phyloP scores from a whole-genome alignment of 2,329 filamentous ascomycete species.

The Aspergillus pseudoglaucus region DNA sequence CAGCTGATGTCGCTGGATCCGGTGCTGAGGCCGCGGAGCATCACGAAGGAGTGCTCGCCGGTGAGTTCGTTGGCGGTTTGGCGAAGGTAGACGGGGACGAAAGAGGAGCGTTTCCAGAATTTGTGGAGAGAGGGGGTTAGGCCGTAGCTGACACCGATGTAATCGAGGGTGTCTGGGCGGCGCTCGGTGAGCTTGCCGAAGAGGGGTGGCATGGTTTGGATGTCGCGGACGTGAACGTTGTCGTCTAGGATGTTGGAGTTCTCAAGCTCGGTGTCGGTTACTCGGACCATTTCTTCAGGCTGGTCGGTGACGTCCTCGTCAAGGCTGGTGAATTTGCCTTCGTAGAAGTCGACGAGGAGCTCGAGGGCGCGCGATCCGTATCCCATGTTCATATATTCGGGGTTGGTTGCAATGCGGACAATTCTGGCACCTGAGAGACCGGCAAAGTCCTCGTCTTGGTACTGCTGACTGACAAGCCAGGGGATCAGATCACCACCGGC shows the following conservation, averaged over 20 bases:
- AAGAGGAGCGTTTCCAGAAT: slow-evolving; percentile 89
- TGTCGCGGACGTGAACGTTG: slow-evolving; percentile 83
- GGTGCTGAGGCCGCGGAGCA: slow-evolving; percentile 70
- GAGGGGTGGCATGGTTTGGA: slow-evolving; percentile 83
- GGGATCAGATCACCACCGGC: slow-evolving; percentile 91
- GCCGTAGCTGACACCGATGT: slow-evolving; percentile 91
- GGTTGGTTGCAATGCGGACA: slow-evolving; percentile 92
- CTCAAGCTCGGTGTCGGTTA: slow-evolving; percentile 76
- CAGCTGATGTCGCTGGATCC: slow-evolving; percentile 64
- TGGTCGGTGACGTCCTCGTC: slow-evolving; percentile 59
- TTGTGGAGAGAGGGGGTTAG: slow-evolving; percentile 81
- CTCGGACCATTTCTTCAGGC: slow-evolving; percentile 61
- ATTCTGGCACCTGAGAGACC: slow-evolving; percentile 84
- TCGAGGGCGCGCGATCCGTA: slow-evolving; percentile 86
- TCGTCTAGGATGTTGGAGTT: slow-evolving; percentile 72
- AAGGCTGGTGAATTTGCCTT: slow-evolving; percentile 81
- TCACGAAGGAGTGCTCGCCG: slow-evolving; percentile 95
- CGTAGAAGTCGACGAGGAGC: slow-evolving; percentile 85
- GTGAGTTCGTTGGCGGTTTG: slow-evolving; percentile 96
- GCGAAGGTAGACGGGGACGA: slow-evolving; percentile 84
- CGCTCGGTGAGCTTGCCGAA: slow-evolving; percentile 84
- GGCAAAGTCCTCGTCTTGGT: slow-evolving; percentile 95
- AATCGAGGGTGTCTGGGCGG: slow-evolving; percentile 74
- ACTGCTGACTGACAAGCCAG: slow-evolving; percentile 96
- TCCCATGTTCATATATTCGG: slow-evolving; percentile 85